phyloP scores from a whole-genome alignment of 2,329 filamentous ascomycete species.

The Polytolypa hystricis region DNA sequence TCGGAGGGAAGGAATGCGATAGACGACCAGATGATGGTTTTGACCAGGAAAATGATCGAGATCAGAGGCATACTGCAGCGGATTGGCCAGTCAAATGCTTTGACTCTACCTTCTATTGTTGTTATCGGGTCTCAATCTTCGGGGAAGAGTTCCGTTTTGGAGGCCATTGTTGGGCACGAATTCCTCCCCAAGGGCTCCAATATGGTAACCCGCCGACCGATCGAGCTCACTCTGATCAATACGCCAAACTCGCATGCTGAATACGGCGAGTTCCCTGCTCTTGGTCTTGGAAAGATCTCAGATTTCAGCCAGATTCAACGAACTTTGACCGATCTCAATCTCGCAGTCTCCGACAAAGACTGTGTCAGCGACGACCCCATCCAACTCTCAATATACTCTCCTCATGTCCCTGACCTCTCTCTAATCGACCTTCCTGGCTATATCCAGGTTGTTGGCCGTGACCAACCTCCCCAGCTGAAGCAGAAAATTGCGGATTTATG shows the following conservation, averaged over 20 bases:
- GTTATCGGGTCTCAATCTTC: slow-evolving; percentile 98
- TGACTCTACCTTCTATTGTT: slow-evolving; percentile 93
- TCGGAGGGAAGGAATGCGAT: slow-evolving; percentile 56
- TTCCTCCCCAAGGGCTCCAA: slow-evolving; percentile 97
- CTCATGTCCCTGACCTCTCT: slow-evolving; percentile 87
- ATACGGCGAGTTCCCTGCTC: slow-evolving; percentile 90
- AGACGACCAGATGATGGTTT: slow-evolving; percentile 98
- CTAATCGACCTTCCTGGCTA: slow-evolving; percentile 95
- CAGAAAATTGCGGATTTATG: slow-evolving; percentile 93
- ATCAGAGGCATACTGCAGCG: slow-evolving; percentile 84
- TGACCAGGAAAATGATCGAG: slow-evolving; percentile 99
- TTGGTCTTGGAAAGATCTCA: slow-evolving; percentile 78
- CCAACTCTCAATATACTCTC: slow-evolving; percentile 88
- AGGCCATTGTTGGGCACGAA: slow-evolving; percentile 94
- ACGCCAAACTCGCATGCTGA: slow-evolving; percentile 77
- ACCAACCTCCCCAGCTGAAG: slow-evolving; percentile 84
- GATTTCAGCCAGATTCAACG: slow-evolving; percentile 82
- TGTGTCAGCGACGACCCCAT: slow-evolving; percentile 97
- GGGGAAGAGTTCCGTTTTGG: slow-evolving; percentile 92
- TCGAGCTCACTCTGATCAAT: slow-evolving; percentile 92
- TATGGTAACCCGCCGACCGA: slow-evolving; percentile 93
- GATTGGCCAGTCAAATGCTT: slow-evolving; percentile 78
- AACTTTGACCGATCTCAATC: slow-evolving; percentile 86
- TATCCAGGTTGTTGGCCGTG: slow-evolving; percentile 85
- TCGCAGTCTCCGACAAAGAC: slow-evolving; percentile 79